phyloP scores from a whole-genome alignment of 352 stramenopile species.

The Phytophthora idaei region DNA sequence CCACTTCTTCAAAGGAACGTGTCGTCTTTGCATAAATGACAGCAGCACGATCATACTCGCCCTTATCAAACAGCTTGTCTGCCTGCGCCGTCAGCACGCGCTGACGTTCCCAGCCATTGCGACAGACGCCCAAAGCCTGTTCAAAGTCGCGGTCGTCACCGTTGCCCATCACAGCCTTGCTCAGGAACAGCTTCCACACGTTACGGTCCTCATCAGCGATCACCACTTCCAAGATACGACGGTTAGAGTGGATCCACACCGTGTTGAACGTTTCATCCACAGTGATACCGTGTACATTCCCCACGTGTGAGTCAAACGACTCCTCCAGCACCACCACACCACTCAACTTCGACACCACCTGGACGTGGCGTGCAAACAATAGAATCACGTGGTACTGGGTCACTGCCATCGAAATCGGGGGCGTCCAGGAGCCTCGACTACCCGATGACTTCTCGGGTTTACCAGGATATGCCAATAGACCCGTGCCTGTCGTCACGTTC shows the following conservation, averaged over 20 bases:
- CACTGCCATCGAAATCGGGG: constrained; percentile 86
- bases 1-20: constrained; percentile 91
- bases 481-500: constrained; percentile 79
- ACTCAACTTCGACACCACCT: constrained; percentile 90
- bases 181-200: constrained; percentile 92
- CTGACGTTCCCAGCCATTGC: constrained; percentile 82
- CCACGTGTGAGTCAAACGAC: constrained; percentile 76
- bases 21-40: constrained; percentile 90
- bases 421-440: constrained; percentile 47
- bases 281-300: constrained; percentile 64
- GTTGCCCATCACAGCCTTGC: constrained; percentile 79
- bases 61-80: constrained; percentile 90
- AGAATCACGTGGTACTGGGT: constrained; percentile 94
- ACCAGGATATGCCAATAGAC: constrained; percentile 73
- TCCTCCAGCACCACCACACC: constrained; percentile 88
- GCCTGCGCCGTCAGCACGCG: constrained; percentile 89
- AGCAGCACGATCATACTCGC: constrained; percentile 86
- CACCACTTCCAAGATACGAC: constrained; percentile 78
- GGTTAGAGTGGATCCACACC: constrained; percentile 84
- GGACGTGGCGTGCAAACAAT: constrained; percentile 79
- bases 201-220: constrained; percentile 90
- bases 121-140: constrained; percentile 83
- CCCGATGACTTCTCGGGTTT: constrained; percentile 55
- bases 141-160: constrained; percentile 90
- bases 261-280: constrained; percentile 84